A percentile compares a stretch with the other conserved stretches of the same genome.
phyloP scores from a whole-genome alignment of 192 early-diverging fungal species.

The Rhizophlyctis rosea region DNA sequence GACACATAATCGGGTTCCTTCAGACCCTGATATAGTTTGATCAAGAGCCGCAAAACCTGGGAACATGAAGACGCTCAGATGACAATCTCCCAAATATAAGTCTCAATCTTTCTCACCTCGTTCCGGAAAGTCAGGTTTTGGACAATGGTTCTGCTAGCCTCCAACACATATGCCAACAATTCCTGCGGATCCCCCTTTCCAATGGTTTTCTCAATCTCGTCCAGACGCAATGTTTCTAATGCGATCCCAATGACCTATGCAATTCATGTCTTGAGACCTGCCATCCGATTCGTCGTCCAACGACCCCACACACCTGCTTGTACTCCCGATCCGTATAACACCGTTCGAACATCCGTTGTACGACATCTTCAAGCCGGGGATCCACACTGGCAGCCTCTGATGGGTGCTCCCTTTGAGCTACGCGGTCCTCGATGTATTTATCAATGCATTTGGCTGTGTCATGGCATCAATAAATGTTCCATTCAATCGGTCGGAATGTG shows the following conservation, averaged over 20 bases:
- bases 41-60: constrained; percentile 69
- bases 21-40: constrained; percentile 69
- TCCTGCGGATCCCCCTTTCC: constrained; percentile 53
- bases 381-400: constrained; percentile 58
- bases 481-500: background rate
- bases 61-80: background rate
- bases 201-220: constrained; percentile 85
- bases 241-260: constrained; percentile 89
- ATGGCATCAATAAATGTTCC: background rate
- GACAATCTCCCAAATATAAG: background rate
- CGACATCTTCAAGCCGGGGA: constrained; percentile 76
- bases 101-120: constrained; percentile 53
- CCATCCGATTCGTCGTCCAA: too few species aligned
- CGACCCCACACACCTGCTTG: constrained; percentile 53
- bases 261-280: too few species aligned
- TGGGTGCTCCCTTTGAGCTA: constrained; percentile 39
- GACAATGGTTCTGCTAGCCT: constrained; percentile 81
- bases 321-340: constrained; percentile 84
- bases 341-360: constrained; percentile 92
- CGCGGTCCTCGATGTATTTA: constrained; percentile 84
- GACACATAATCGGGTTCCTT: constrained; percentile 88
- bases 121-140: constrained; percentile 77
- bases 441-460: constrained; percentile 90
- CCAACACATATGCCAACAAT: constrained; percentile 83
- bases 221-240: constrained; percentile 85